Evolutionary conservation across 176 grass and related monocot genomes (phyloP).

Genomic region (Musa beccarii): DNA sequence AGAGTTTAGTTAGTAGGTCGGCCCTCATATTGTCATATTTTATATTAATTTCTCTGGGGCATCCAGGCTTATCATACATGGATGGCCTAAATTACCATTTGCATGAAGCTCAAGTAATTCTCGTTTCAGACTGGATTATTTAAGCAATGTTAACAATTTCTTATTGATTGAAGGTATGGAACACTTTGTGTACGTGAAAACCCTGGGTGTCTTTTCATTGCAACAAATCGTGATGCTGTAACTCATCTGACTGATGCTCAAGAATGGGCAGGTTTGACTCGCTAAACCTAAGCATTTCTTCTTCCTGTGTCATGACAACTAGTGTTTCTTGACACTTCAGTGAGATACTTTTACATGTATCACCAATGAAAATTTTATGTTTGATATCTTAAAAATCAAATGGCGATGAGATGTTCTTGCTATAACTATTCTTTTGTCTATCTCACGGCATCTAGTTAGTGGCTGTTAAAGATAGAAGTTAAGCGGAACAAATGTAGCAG

Average conservation of each 20-base stretch:
- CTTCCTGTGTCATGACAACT: not conserved
- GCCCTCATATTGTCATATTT: not conserved
- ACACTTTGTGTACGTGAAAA: constrained; percentile 91
- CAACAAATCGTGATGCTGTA: constrained; percentile 92
- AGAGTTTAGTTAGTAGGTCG: not conserved
- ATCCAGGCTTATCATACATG: not conserved
- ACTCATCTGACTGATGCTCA: constrained; percentile 99
- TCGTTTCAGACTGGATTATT: not conserved
- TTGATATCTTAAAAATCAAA: too few relatives aligned
- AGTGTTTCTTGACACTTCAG: not conserved
- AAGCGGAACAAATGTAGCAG: not conserved
- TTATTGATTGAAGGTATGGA: constrained; percentile 52
- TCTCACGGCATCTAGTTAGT: not conserved
- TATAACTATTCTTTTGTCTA: not conserved
- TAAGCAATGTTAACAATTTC: not conserved
- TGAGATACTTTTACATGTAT: not conserved
- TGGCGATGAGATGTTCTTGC: not conserved
- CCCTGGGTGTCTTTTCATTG: constrained; percentile 90
- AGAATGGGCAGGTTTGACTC: constrained; percentile 79
- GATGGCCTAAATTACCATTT: not conserved
- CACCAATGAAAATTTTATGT: too few relatives aligned
- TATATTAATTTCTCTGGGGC: not conserved
- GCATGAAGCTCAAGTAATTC: not conserved
- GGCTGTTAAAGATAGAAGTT: not conserved
- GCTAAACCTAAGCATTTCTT: not conserved